Percentiles rank a stretch among this genome's conserved stretches.
Conservation (phyloP, 2,329 filamentous ascomycete species). For the Cladosporium colombiae region DNA sequence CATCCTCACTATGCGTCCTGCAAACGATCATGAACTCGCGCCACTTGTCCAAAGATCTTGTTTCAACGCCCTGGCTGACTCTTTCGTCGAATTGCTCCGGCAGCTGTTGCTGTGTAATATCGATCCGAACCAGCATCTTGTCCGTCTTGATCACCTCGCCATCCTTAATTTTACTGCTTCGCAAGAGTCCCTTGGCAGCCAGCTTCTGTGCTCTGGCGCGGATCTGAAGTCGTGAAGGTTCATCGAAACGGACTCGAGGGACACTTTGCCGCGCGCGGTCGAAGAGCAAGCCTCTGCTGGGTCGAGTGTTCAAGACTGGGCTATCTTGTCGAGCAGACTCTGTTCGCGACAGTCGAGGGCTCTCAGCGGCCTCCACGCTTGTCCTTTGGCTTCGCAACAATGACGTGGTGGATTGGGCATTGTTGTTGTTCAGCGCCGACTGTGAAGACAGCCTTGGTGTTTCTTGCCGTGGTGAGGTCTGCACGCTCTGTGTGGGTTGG, state of each 20-base stretch:
- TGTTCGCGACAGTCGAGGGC: background rate
- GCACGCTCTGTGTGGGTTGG: background rate
- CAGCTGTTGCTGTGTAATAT: constrained; percentile 50
- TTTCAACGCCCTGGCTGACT: constrained; percentile 59
- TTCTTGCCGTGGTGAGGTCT: background rate
- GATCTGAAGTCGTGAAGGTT: constrained; percentile 34
- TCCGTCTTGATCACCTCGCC: constrained; percentile 68
- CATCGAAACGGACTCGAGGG: constrained; percentile 32
- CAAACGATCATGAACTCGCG: constrained; percentile 65
- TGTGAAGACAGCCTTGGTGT: constrained; percentile 16
- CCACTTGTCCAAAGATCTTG: constrained; percentile 63
- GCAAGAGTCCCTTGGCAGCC: constrained; percentile 31
- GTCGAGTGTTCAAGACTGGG: background rate
- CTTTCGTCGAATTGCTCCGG: constrained; percentile 66
- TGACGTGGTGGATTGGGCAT: constrained; percentile 13
- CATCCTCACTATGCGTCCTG: constrained; percentile 56
- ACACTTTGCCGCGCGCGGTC: constrained; percentile 13
- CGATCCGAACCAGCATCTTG: constrained; percentile 66
- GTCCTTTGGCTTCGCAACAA: constrained; percentile 29
- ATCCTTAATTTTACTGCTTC: constrained; percentile 45
- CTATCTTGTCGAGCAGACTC: background rate
- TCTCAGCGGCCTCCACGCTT: background rate
- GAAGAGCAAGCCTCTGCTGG: constrained; percentile 6
- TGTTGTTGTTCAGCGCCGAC: constrained; percentile 13
- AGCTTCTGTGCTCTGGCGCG: constrained; percentile 34